Conservation (phyloP, 2,329 filamentous ascomycete species). For the Monosporascus sp. region DNA sequence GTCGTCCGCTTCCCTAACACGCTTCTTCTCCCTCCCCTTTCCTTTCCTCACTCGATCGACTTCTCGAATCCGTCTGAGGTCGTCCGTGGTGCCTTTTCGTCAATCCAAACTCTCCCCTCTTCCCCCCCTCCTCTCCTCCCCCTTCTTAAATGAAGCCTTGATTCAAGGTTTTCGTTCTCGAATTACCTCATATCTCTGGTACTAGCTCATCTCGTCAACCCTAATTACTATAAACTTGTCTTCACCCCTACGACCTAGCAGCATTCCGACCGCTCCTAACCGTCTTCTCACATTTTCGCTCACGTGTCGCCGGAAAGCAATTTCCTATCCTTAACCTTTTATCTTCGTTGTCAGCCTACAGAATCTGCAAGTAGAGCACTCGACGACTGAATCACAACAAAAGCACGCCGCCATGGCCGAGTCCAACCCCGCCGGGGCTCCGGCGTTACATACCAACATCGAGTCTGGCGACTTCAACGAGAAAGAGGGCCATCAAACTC, state of each 20-base stretch:
- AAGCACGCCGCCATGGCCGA: constrained; percentile 47
- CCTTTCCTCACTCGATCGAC: constrained; percentile 15
- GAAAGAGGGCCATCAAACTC: constrained; percentile 42
- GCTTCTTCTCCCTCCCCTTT: constrained; percentile 6
- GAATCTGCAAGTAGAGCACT: constrained; percentile 14
- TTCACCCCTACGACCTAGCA: constrained; percentile 15
- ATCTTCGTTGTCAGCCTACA: constrained; percentile 10
- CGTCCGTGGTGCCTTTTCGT: constrained; percentile 24
- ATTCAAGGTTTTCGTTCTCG: constrained; percentile 12
- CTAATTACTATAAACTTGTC: constrained; percentile 12
- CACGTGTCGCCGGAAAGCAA: constrained; percentile 9
- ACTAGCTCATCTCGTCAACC: constrained; percentile 10
- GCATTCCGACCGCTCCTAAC: constrained; percentile 20
- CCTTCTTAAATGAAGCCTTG: not conserved
- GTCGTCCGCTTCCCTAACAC: constrained; percentile 5
- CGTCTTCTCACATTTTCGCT: constrained; percentile 5
- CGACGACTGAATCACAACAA: constrained; percentile 6
- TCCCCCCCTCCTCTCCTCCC: constrained; percentile 16
- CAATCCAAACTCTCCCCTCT: constrained; percentile 18
- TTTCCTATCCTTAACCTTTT: constrained; percentile 6
- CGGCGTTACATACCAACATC: constrained; percentile 59
- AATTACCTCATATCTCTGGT: constrained; percentile 8
- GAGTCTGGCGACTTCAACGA: constrained; percentile 62
- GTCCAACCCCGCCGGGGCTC: constrained; percentile 44
- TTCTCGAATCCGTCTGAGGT: constrained; percentile 18